Evolutionary conservation across 106 monocot species (phyloP).

Genomic region (Cymbidium sinense): DNA sequence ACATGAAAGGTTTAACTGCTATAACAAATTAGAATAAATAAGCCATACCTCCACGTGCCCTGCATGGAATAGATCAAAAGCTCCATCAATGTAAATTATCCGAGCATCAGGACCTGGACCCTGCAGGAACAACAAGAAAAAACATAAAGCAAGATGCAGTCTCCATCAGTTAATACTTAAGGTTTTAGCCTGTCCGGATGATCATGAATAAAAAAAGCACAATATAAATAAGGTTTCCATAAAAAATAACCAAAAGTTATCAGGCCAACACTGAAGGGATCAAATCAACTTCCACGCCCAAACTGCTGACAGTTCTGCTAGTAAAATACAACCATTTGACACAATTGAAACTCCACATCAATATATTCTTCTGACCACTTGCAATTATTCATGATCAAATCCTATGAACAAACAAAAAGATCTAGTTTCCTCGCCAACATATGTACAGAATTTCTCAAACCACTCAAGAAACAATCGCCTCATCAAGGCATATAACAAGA

Average conservation of each 20-base stretch:
- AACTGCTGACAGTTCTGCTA: neutral
- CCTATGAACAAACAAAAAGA: too few relatives aligned
- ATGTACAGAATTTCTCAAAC: too few relatives aligned
- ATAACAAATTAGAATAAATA: conserved; percentile 1
- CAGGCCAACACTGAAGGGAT: neutral
- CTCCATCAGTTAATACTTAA: neutral
- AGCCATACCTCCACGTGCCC: conserved; percentile 72
- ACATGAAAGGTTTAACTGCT: neutral
- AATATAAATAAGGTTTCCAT: neutral
- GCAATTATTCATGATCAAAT: neutral
- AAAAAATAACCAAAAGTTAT: neutral
- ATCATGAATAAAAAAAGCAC: neutral
- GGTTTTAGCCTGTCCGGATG: neutral
- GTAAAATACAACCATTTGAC: neutral
- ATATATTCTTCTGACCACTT: neutral
- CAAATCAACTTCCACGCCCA: neutral
- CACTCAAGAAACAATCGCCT: too few relatives aligned
- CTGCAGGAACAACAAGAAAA: conserved; percentile 18
- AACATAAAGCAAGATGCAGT: neutral
- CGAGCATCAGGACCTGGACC: conserved; percentile 70
- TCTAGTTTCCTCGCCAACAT: too few relatives aligned
- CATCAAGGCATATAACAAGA: too few relatives aligned
- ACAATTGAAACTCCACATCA: neutral
- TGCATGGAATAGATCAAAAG: conserved; percentile 88
- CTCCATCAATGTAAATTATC: conserved; percentile 93